Base-by-base conservation (phyloP, 2,329 filamentous ascomycete species). In the Fusarium sp. region DNA sequence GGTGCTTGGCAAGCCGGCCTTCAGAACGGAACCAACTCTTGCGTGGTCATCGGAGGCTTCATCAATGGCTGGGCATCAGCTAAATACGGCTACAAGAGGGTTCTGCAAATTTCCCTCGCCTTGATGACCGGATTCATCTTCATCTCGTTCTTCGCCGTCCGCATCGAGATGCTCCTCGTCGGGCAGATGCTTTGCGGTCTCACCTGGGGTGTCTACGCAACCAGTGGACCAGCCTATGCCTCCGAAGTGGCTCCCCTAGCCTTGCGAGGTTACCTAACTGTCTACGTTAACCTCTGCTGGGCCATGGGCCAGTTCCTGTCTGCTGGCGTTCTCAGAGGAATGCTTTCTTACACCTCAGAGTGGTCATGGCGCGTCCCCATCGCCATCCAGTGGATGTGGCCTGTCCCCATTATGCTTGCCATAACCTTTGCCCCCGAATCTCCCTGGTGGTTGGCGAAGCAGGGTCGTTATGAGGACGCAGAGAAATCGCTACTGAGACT, bases 151-250 rank as follows among this genome's bases (percentile, higher is more conserved):
- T 79, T 79, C 36, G 77, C 78, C 1, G 72, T 77, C 5, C 77
- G 77, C 3, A 74, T 84, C 2, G 71, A 78, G 1, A 80, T 82
- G 5, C 77, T 86, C 8, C 74, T 86, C 0, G 79, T 82, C 0
- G 84, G 83, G 7, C 80, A 86, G 57, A 75, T 86, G 36, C 74
- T 88, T 4, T 85, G 82, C n/a, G 81, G 79, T 18, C 65, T 85
- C 0, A 77, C 81, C 0, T 82, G 80, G 73, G 83, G 83, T 7
- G 77, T 84, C 15, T 86, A 85, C 58, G 79, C 80, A 10, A 83
- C 80, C 3, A 80, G 79, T 5, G 80, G 77, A 0, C 82, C 83
- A 0, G 78, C 84, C 0, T 85, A 85, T 44, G 82, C 83, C 4
- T 80, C 82, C 2, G 84, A 86, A 60, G 80, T 86, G 1, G 80